A percentile compares a stretch with the other conserved stretches of the same genome.
Conservation (phyloP, 2,329 filamentous ascomycete species). For the Penicillium verrucosum region DNA sequence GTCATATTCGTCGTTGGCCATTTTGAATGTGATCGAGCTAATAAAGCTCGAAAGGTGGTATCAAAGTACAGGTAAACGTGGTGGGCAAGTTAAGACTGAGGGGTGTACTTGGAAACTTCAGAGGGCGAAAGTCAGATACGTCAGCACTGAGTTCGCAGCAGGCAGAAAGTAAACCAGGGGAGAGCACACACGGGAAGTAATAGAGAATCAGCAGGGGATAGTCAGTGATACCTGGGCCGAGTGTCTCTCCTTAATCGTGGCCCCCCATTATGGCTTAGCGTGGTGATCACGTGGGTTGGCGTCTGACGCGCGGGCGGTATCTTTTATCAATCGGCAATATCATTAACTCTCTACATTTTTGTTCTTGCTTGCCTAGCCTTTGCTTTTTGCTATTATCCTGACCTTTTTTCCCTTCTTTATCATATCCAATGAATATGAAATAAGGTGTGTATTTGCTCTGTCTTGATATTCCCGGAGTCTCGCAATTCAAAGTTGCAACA, state of each 20-base stretch:
- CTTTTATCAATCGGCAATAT: constrained; percentile 1
- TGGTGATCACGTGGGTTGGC: constrained; percentile 18
- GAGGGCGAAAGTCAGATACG: background rate
- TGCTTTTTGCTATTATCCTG: background rate
- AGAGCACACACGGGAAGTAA: constrained; percentile 6
- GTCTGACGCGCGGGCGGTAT: constrained; percentile 5
- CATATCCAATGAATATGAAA: background rate
- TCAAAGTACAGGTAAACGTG: constrained; percentile 16
- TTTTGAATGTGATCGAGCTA: constrained; percentile 44
- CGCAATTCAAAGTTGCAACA: background rate
- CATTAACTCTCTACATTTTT: background rate
- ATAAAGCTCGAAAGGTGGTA: constrained; percentile 17
- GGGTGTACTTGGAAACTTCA: background rate
- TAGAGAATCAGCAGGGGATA: constrained; percentile 20
- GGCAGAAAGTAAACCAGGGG: background rate
- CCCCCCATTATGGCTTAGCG: constrained; percentile 9
- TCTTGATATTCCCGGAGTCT: too few species aligned
- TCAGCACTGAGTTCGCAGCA: background rate
- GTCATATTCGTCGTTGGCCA: constrained; percentile 99
- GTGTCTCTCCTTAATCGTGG: constrained; percentile 22
- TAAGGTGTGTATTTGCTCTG: background rate
- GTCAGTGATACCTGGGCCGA: constrained; percentile 18
- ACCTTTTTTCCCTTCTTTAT: background rate
- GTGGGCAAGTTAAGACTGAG: background rate
- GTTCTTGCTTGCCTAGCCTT: background rate